Conservation (phyloP, 768 basidiomycete species). For the Pisolithus marmoratus region DNA sequence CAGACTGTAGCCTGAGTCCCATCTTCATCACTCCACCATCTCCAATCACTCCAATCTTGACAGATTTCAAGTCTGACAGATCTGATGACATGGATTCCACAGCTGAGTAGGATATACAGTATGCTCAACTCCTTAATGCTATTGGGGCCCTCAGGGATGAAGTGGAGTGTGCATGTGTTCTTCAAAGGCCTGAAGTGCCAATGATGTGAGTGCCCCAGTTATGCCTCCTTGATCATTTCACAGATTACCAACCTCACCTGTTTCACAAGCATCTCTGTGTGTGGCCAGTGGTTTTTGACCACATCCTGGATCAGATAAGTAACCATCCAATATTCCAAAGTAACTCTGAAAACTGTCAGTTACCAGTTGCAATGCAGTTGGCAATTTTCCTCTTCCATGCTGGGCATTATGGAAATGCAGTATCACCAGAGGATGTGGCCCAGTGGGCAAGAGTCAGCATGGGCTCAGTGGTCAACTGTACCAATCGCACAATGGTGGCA, state of each 20-base stretch:
- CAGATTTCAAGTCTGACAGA: background rate
- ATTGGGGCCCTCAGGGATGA: background rate
- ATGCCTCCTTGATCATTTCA: conserved; percentile 1
- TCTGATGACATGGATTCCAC: background rate
- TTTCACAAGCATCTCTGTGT: conserved; percentile 25
- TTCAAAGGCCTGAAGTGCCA: background rate
- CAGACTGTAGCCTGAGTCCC: background rate
- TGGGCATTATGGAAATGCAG: too few relatives aligned
- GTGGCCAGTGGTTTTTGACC: conserved; percentile 21
- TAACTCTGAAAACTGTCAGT: too few relatives aligned
- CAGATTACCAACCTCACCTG: conserved; percentile 7
- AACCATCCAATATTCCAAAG: too few relatives aligned
- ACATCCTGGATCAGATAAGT: conserved; percentile 8
- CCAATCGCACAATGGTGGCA: too few relatives aligned
- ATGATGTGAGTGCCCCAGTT: conserved; percentile 1
- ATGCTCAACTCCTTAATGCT: too few relatives aligned
- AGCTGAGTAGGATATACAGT: background rate
- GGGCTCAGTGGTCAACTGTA: too few relatives aligned
- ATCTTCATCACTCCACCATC: background rate
- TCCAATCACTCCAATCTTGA: background rate
- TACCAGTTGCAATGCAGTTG: too few relatives aligned
- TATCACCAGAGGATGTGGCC: too few relatives aligned
- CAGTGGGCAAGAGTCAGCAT: too few relatives aligned
- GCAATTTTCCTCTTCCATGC: too few relatives aligned
- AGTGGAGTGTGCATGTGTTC: background rate